phyloP scores from a whole-genome alignment of 495 filamentous ascomycete genomes.

The Choiromyces venosus region DNA sequence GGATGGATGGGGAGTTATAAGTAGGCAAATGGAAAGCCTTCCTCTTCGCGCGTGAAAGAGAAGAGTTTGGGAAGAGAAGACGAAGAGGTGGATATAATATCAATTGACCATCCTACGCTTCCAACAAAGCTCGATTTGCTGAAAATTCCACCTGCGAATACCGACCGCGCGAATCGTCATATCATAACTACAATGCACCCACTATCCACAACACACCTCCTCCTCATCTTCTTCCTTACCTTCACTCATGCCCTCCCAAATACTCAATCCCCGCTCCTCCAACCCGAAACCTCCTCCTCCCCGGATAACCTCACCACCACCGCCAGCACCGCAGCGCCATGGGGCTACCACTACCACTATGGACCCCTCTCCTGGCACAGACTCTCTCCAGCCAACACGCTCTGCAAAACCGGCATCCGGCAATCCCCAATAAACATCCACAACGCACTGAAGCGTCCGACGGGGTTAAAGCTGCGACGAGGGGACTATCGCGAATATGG shows the following conservation, averaged over 20 bases:
- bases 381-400: constrained; percentile 46
- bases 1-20: not conserved
- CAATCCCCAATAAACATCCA: constrained; percentile 62
- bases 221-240: not conserved
- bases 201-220: not conserved
- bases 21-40: not conserved
- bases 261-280: not conserved
- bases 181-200: not conserved
- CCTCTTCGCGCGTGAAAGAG: not conserved
- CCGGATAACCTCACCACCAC: not conserved
- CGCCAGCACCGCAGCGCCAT: constrained; percentile 24
- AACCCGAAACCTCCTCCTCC: not conserved
- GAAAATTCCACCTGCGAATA: not conserved
- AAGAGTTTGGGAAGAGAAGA: not conserved
- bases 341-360: constrained; percentile 51
- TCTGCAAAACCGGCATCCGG: constrained; percentile 52
- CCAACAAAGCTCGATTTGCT: not conserved
- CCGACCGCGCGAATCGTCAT: not conserved
- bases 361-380: constrained; percentile 59
- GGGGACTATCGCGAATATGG: constrained; percentile 14
- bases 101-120: not conserved
- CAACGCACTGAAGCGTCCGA: constrained; percentile 34
- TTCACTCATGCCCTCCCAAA: not conserved
- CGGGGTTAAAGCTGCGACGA: constrained; percentile 9
- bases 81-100: not conserved